Evolutionary conservation across 345 rosid species (phyloP).

Genomic region (Eucalyptus erythrocorys): DNA sequence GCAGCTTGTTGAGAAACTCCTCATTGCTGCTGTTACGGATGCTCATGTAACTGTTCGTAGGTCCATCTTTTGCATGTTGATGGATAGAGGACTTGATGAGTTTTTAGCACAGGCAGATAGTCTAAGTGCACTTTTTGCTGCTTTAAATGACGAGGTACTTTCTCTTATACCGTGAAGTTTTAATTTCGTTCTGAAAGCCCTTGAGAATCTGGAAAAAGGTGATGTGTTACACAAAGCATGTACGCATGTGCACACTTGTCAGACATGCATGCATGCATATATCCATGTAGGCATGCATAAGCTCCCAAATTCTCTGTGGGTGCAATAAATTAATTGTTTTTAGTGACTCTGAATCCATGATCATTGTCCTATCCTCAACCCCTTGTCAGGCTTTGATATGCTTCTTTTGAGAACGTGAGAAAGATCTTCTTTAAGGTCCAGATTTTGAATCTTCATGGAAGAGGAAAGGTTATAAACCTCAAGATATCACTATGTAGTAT

Average conservation of each 20-base stretch:
- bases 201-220: not conserved
- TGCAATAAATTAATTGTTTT: not conserved
- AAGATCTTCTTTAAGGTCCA: not conserved
- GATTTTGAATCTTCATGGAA: not conserved
- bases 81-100: conserved; percentile 82
- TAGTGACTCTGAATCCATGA: not conserved
- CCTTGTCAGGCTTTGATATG: not conserved
- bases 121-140: conserved; percentile 93
- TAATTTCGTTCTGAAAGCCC: not conserved
- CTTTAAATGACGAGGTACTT: conserved; percentile 92
- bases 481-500: not conserved
- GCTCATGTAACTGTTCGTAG: conserved; percentile 90
- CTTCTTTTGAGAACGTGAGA: not conserved
- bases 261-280: not conserved
- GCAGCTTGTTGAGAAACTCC: conserved; percentile 99
- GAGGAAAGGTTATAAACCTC: not conserved
- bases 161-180: not conserved
- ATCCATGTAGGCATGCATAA: not conserved
- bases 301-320: not conserved
- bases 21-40: conserved; percentile 89
- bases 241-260: not conserved
- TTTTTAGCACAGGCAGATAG: conserved; percentile 97
- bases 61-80: conserved; percentile 76
- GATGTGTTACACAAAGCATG: not conserved
- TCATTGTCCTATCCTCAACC: not conserved